Evolutionary conservation across 352 stramenopile genomes (phyloP).

Genomic region (Sclerospora graminicola): DNA sequence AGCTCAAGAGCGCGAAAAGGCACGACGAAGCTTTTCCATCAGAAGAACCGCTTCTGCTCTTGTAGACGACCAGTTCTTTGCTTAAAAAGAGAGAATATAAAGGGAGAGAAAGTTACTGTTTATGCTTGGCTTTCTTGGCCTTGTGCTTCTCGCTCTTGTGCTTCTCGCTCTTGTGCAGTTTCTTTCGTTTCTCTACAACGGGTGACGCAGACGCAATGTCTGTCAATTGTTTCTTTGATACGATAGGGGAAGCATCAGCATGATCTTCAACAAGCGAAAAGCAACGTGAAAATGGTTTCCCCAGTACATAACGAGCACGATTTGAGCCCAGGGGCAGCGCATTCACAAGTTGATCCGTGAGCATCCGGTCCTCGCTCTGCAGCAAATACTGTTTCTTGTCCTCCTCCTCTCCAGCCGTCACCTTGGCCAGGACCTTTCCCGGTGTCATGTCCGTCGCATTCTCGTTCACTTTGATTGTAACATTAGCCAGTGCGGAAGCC

Average conservation of each 20-base stretch:
- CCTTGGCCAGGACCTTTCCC: constrained; percentile 31
- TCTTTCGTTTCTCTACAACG: constrained; percentile 25
- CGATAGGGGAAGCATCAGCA: constrained; percentile 5
- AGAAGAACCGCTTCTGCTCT: constrained; percentile 61
- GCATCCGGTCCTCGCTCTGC: constrained; percentile 43
- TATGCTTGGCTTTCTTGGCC: constrained; percentile 51
- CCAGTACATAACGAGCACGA: constrained; percentile 49
- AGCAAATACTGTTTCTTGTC: constrained; percentile 42
- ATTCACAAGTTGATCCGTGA: constrained; percentile 71
- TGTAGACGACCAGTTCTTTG: constrained; percentile 39
- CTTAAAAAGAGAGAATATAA: constrained; percentile 5
- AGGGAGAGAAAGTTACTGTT: constrained; percentile 17
- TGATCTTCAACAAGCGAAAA: constrained; percentile 63
- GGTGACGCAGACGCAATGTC: constrained; percentile 3
- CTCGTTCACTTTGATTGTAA: constrained; percentile 50
- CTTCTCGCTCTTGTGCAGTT: constrained; percentile 23
- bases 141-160: constrained; percentile 40
- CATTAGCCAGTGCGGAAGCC: constrained; percentile 52
- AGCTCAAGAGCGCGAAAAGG: constrained; percentile 44
- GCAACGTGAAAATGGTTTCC: constrained; percentile 61
- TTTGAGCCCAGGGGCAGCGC: constrained; percentile 48
- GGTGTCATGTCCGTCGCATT: constrained; percentile 11
- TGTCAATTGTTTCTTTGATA: constrained; percentile 6
- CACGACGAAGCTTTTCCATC: too few species aligned
- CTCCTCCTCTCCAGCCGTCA: constrained; percentile 24